Evolutionary conservation across 352 stramenopile genomes (phyloP).

Genomic region (Phytopythium oedochilum): DNA sequence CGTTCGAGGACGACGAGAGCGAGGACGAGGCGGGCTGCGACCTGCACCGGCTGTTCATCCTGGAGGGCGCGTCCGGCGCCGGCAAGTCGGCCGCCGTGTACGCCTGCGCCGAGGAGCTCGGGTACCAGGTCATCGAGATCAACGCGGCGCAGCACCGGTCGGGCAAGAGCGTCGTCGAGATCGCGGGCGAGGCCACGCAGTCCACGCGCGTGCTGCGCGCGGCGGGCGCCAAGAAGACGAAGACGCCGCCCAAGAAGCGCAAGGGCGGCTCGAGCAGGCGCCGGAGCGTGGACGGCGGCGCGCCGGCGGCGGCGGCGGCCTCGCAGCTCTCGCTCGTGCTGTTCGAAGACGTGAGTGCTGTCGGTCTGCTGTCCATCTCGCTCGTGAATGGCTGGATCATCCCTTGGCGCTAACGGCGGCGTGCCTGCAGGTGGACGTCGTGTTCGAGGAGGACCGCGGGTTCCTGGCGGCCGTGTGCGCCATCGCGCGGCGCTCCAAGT

Average conservation of each 20-base stretch:
- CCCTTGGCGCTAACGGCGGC: too few species aligned
- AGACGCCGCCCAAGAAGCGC: slow-evolving; percentile 28
- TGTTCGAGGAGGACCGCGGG: slow-evolving; percentile 81
- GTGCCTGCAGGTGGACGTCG: slow-evolving; percentile 44
- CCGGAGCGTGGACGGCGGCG: slow-evolving; percentile 33
- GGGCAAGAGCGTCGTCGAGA: slow-evolving; percentile 62
- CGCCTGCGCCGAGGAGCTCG: slow-evolving; percentile 72
- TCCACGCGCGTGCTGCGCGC: slow-evolving; percentile 70
- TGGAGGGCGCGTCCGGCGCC: slow-evolving; percentile 64
- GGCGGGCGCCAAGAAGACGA: slow-evolving; percentile 28
- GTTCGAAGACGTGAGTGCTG: slow-evolving; percentile 60
- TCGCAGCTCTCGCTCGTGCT: slow-evolving; percentile 75
- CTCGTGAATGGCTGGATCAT: too few species aligned
- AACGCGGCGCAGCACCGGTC: slow-evolving; percentile 74
- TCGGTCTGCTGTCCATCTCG: neutral
- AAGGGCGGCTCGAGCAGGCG: slow-evolving; percentile 25
- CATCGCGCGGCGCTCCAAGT: slow-evolving; percentile 82
- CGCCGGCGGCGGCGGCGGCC: slow-evolving; percentile 1
- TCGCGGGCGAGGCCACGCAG: slow-evolving; percentile 81
- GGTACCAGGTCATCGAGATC: slow-evolving; percentile 84
- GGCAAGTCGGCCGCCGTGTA: slow-evolving; percentile 82
- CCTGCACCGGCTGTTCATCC: slow-evolving; percentile 63
- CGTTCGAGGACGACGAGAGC: slow-evolving; percentile 54
- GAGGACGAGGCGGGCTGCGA: slow-evolving; percentile 48
- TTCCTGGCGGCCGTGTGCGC: slow-evolving; percentile 64